A percentile compares a stretch with the other conserved stretches of the same genome.
phyloP scores from a whole-genome alignment of 139 green algal species.

The Ulvella scutata region DNA sequence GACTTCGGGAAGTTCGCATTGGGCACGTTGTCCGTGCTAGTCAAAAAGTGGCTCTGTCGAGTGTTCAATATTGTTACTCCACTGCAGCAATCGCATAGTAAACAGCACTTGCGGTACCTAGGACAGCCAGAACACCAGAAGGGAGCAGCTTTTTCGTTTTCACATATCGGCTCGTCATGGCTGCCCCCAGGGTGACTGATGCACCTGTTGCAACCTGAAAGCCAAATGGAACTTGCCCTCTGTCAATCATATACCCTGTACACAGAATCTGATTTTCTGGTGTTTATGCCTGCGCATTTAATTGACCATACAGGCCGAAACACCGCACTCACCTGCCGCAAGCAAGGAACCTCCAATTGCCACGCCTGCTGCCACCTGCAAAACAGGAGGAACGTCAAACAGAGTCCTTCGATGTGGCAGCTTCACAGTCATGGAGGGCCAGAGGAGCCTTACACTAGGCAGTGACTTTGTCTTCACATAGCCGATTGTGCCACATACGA shows the following conservation, averaged over 20 bases:
- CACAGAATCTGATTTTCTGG: no score
- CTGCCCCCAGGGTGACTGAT: not conserved
- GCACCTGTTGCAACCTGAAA: not conserved
- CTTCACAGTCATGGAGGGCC: not conserved
- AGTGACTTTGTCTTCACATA: not conserved
- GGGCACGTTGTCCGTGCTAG: no score
- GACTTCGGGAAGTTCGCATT: no score
- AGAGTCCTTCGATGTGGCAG: not conserved
- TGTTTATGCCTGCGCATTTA: no score
- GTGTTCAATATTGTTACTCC: not conserved
- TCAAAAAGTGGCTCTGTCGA: no score
- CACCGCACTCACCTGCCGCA: no score
- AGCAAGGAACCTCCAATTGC: not conserved
- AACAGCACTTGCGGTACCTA: not conserved
- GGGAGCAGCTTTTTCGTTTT: not conserved
- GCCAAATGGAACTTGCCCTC: not conserved
- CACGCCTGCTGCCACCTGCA: not conserved
- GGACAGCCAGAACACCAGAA: not conserved
- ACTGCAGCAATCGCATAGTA: not conserved
- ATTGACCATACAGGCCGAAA: no score
- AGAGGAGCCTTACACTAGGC: not conserved
- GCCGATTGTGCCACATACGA: not conserved
- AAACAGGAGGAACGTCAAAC: not conserved
- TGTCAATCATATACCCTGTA: constrained; percentile 1
- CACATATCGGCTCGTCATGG: not conserved